Conservation (phyloP, 2,329 filamentous ascomycete genomes). For the Neobulgaria alba region DNA sequence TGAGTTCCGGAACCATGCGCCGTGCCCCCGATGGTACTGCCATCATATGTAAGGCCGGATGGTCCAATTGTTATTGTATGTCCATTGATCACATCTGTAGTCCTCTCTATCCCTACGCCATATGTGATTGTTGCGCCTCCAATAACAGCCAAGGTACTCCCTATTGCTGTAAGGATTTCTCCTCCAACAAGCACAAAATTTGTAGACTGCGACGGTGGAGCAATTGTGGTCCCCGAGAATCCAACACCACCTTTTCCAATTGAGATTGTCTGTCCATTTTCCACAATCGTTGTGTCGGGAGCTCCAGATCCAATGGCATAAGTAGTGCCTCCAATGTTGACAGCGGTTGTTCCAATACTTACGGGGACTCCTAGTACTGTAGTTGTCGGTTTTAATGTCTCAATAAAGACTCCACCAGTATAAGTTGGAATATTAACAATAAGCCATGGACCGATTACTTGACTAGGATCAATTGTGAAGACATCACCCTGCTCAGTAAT, state of each 20-base stretch:
- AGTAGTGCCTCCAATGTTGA: constrained; percentile 15
- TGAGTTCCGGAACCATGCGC: constrained; percentile 16
- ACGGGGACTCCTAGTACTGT: constrained; percentile 17
- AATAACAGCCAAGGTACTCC: constrained; percentile 15
- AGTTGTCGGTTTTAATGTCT: constrained; percentile 12
- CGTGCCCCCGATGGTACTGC: constrained; percentile 16
- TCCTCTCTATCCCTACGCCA: constrained; percentile 14
- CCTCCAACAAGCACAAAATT: constrained; percentile 19
- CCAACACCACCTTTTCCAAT: constrained; percentile 18
- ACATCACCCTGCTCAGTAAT: constrained; percentile 20
- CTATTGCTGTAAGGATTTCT: constrained; percentile 17
- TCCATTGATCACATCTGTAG: constrained; percentile 16
- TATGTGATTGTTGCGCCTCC: constrained; percentile 16
- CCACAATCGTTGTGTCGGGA: constrained; percentile 14
- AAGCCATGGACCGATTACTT: constrained; percentile 18
- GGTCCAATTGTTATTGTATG: constrained; percentile 21
- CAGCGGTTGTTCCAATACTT: constrained; percentile 8
- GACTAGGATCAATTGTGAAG: constrained; percentile 22
- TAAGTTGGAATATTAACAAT: constrained; percentile 16
- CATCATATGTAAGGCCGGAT: constrained; percentile 14
- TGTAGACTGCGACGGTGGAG: constrained; percentile 13
- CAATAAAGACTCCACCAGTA: constrained; percentile 5
- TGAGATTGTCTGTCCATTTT: constrained; percentile 17
- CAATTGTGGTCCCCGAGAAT: constrained; percentile 18
- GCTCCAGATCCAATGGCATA: constrained; percentile 19